Percentiles rank a stretch among this genome's conserved stretches.
phyloP scores from a whole-genome alignment of 2,329 filamentous ascomycete genomes.

The Neofusicoccum umdonicola region DNA sequence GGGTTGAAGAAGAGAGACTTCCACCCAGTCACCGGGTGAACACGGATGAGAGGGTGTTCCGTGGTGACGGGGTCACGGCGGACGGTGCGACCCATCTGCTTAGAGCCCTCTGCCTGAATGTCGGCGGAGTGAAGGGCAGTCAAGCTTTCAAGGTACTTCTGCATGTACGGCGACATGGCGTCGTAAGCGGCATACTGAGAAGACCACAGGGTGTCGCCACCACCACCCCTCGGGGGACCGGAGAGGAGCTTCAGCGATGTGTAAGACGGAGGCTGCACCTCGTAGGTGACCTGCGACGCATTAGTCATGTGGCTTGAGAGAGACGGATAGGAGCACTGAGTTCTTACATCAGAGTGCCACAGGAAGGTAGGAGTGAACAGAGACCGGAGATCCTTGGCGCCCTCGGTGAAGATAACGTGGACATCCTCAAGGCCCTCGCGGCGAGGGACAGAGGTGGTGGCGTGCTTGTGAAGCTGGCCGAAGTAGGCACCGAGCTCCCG shows the following conservation, averaged over 20 bases:
- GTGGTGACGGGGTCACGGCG: slow-evolving; percentile 54
- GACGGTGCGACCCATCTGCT: slow-evolving; percentile 51
- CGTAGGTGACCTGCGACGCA: slow-evolving; percentile 51
- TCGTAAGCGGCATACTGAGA: slow-evolving; percentile 60
- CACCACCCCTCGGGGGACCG: slow-evolving; percentile 54
- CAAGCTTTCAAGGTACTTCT: slow-evolving; percentile 57
- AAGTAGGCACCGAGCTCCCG: slow-evolving; percentile 53
- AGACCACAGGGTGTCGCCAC: slow-evolving; percentile 58
- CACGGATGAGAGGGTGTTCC: slow-evolving; percentile 57
- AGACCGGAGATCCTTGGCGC: slow-evolving; percentile 53
- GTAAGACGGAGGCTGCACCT: slow-evolving; percentile 57
- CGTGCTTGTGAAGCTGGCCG: slow-evolving; percentile 55
- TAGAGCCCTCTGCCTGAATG: slow-evolving; percentile 52
- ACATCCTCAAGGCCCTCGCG: slow-evolving; percentile 54
- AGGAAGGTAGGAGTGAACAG: slow-evolving; percentile 56
- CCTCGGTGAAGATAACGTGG: slow-evolving; percentile 55
- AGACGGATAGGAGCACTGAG: not conserved
- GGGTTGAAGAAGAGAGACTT: slow-evolving; percentile 61
- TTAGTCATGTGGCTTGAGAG: slow-evolving; percentile 22
- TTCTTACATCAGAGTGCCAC: slow-evolving; percentile 54
- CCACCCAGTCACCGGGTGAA: slow-evolving; percentile 62
- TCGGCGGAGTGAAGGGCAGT: slow-evolving; percentile 57
- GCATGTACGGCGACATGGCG: slow-evolving; percentile 54
- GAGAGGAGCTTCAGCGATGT: slow-evolving; percentile 55
- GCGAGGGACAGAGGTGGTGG: slow-evolving; percentile 53